Evolutionary conservation across 2,329 filamentous ascomycete genomes (phyloP).

Genomic region (Hymenoscyphus fructigenus): DNA sequence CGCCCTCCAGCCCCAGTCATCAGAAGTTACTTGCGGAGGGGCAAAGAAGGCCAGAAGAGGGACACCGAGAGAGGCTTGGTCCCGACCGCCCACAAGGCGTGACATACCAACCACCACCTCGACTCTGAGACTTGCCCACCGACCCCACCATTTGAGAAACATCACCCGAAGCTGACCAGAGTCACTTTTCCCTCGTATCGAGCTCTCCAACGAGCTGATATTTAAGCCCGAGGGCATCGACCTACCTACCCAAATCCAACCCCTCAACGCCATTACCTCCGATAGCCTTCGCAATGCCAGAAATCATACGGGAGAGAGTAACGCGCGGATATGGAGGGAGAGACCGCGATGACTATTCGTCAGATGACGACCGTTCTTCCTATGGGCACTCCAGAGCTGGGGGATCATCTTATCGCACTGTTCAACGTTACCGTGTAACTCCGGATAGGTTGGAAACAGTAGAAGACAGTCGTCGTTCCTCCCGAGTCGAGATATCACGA

Average conservation of each 20-base stretch:
- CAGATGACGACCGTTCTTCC: slow-evolving; percentile 33
- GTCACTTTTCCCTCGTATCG: slow-evolving; percentile 5
- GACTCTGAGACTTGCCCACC: background rate
- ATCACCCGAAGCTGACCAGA: slow-evolving; percentile 8
- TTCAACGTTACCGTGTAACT: slow-evolving; percentile 36
- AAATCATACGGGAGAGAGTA: slow-evolving; percentile 25
- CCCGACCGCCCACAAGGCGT: background rate
- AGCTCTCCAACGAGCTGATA: background rate
- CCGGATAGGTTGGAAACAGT: slow-evolving; percentile 32
- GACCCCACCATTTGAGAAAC: slow-evolving; percentile 10
- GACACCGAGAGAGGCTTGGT: slow-evolving; percentile 2
- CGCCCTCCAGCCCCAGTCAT: background rate
- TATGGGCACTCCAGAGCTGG: slow-evolving; percentile 23
- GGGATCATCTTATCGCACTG: slow-evolving; percentile 31
- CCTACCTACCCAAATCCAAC: background rate
- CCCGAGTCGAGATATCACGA: slow-evolving; percentile 29
- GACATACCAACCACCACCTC: background rate
- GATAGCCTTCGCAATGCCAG: slow-evolving; percentile 24
- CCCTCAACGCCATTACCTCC: background rate
- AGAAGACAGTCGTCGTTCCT: slow-evolving; percentile 32
- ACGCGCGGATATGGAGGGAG: slow-evolving; percentile 23
- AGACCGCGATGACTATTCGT: slow-evolving; percentile 35
- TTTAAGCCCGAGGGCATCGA: background rate
- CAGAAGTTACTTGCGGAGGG: background rate
- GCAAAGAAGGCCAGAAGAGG: slow-evolving; percentile 5